Evolutionary conservation across 345 rosid species (phyloP), one percentile per base, ranked within the genome.

Genomic region (Syzygium aromaticum): DNA sequence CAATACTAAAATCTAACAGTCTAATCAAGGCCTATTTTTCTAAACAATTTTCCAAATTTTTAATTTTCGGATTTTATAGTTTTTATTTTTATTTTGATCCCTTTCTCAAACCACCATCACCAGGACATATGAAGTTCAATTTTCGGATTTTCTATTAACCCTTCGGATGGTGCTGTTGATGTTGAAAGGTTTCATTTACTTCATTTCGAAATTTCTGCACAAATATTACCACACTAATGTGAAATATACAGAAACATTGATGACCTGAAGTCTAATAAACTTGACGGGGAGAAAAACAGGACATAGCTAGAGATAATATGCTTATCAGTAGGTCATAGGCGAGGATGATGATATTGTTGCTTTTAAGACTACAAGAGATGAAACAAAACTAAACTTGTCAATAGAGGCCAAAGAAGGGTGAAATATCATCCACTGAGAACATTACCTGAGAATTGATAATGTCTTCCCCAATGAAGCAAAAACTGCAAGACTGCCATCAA

Each of bases 281-380:
- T 83, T 5, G 33, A 61, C 33, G 12, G 12, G 64, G 15, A 59
- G 64, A 59, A 59, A 27, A 59, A 59, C 30, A n/a, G 73, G 73
- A 61, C 73, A 61, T n/a, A 61, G 8, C 33, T 49, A 21, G 51
- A 28, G 85, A 23, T 1, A 53, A 38, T 54, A 46, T 52, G 86
- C 89, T 91, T 93, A 94, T 97, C 86, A 96, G 97, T 82, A 94
- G 92, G 89, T 93, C 92, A 92, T 94, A 96, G 46, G 95, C 89
- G 80, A 96, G 92, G 86, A 93, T 89, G 59, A 92, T 87, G 73
- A 22, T 54, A 22, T 92, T 92, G 93, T 94, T 96, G 94, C 95
- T 97, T 28, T 93, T 95, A 92, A 91, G 88, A 89, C 98, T 93
- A 92, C 40, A 91, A 86, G 61, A 87, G 86, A 89, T 64, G 21